Base-by-base conservation (phyloP, 164 flowering plant genomes). In the Aristolochia californica region DNA sequence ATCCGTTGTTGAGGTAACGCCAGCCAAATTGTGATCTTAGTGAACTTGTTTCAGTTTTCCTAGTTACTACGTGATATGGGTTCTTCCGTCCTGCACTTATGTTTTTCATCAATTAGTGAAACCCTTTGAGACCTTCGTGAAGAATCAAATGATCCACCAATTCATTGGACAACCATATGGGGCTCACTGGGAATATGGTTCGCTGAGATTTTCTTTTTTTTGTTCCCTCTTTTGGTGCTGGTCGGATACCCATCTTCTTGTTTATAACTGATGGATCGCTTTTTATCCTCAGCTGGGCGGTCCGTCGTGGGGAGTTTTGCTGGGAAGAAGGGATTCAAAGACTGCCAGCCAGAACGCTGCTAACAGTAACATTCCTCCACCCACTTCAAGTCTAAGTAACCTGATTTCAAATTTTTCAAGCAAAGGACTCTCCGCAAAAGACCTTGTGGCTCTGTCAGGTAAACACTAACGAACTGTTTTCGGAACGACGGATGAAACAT, bases 271-370 rank as follows among this genome's bases (percentile, higher is more conserved):
- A n/a, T n/a, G n/a, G n/a, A n/a, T n/a, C n/a, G n/a, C n/a, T n/a
- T n/a, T n/a, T 3, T 7, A 3, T 28, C 34, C 3, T 28, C 63
- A 85, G 90, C 81, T 86, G 24, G 86, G 86, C 60, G 95, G 95
- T 17, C 88, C 88, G 9, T 58, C 18, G 9, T 86, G 95, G 95
- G 48, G 71, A n/a, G 95, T 86, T 15, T 77, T 73, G 50, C 74
- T 84, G 0, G 95, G 95, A 52, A 77, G 95, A 69, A 74, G 88
- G 66, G 95, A 86, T 59, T 71, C 90, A 0, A 76, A 62, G 44
- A 86, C 87, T 1, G 84, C 94, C 2, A 86, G 83, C 76, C 74
- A 50, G 5, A 54, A 74, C 0, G 82, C 79, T 5, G 91, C 88
- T 2, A 82, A 80, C 49, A 76, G n/a, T 24, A 47, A 75, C 69